These are phyloP conservation scores for Crithidia thermophila DNA, from an alignment of 208 protist species.

Conservation along the genomic window DNA sequence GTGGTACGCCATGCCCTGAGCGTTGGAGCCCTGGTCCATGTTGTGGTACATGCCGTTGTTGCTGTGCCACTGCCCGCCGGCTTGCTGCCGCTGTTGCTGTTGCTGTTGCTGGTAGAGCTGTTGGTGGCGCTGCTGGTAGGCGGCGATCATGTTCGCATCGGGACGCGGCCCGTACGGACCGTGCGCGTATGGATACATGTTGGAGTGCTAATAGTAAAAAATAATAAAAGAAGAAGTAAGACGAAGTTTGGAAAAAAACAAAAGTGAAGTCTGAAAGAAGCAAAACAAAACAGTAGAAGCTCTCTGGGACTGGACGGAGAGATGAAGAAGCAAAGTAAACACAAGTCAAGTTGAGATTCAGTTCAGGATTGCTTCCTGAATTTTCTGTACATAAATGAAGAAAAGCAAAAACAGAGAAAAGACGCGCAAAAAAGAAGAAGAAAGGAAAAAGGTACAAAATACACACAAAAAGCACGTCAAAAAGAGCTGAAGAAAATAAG, in stretches of 20 bases:
- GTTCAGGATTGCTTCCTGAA: too few species aligned
- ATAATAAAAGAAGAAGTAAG: slow-evolving; percentile 13
- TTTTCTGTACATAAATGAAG: slow-evolving; percentile 1
- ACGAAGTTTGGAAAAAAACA: slow-evolving; percentile 9
- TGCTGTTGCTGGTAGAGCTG: slow-evolving; percentile 11
- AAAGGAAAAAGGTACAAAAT: neutral
- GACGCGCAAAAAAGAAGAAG: slow-evolving; percentile 3
- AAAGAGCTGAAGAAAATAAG: neutral
- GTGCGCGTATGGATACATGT: slow-evolving; percentile 16
- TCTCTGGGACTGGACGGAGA: too few species aligned
- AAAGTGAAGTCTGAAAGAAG: neutral
- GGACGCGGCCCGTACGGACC: neutral
- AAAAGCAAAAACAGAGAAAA: neutral
- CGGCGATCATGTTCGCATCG: slow-evolving; percentile 22
- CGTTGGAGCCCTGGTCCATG: slow-evolving; percentile 12
- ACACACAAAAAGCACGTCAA: slow-evolving; percentile 1
- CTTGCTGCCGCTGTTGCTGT: slow-evolving; percentile 5
- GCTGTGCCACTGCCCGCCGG: slow-evolving; percentile 5
- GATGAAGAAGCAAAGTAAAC: too few species aligned
- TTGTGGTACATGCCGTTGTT: slow-evolving; percentile 1
- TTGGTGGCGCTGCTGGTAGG: slow-evolving; percentile 15
- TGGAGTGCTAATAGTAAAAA: neutral
- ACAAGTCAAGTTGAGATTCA: too few species aligned
- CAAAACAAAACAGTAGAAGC: slow-evolving; percentile 8
- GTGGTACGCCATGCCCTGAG: slow-evolving; percentile 12